These are phyloP conservation scores for Seiridium cupressi DNA, from an alignment of 2,329 filamentous ascomycete species.

Conservation along the genomic window DNA sequence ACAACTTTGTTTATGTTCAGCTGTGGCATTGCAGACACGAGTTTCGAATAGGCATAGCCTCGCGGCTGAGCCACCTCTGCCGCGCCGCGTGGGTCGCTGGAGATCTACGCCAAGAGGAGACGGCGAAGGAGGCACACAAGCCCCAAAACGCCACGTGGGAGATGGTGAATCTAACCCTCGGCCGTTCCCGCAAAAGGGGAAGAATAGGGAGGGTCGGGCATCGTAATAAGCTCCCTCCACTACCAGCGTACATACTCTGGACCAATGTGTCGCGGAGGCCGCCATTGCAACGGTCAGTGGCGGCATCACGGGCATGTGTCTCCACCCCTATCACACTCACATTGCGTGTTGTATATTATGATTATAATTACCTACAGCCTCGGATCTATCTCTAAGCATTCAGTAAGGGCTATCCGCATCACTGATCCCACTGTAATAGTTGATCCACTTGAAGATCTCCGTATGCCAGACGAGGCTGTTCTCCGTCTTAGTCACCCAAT, in stretches of 20 bases:
- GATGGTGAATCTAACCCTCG: not conserved
- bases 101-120: not conserved
- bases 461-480: constrained; percentile 69
- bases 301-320: too few relatives aligned
- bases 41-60: not conserved
- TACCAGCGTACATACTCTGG: too few relatives aligned
- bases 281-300: too few relatives aligned
- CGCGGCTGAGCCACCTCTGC: not conserved
- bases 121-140: not conserved
- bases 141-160: not conserved
- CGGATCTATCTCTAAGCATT: not conserved
- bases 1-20: too few relatives aligned
- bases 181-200: not conserved
- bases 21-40: not conserved
- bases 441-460: constrained; percentile 67
- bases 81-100: not conserved
- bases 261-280: too few relatives aligned
- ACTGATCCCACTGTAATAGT: constrained; percentile 44
- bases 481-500: constrained; percentile 69
- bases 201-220: not conserved
- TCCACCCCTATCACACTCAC: too few relatives aligned
- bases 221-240: not conserved
- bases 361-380: too few relatives aligned
- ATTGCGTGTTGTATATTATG: too few relatives aligned
- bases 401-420: constrained; percentile 13